A percentile compares a stretch with the other conserved stretches of the same genome.
These are phyloP conservation scores for Lathyrus aphaca DNA, from an alignment of 306 rosid genomes.

Conservation along the genomic window DNA sequence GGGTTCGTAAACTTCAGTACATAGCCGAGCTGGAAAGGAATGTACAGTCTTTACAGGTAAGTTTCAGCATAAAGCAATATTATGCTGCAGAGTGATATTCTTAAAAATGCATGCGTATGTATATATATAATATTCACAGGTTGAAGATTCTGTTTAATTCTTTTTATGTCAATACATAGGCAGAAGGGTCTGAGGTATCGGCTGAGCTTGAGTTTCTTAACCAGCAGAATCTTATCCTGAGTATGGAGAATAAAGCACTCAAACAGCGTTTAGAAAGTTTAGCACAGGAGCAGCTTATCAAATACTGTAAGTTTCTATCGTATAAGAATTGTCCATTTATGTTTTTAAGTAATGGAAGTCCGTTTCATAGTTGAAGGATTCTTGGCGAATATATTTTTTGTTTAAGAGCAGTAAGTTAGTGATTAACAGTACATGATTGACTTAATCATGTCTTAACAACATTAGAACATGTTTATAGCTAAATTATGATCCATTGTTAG, in stretches of 20 bases:
- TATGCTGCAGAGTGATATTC: conserved; percentile 10
- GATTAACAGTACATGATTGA: no score
- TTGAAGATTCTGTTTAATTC: conserved; percentile 37
- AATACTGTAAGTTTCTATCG: conserved; percentile 70
- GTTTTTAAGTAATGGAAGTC: conserved; percentile 15
- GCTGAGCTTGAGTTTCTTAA: conserved; percentile 96
- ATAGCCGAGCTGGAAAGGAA: conserved; percentile 98
- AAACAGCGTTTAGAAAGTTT: conserved; percentile 91
- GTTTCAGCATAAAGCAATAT: conserved; percentile 43
- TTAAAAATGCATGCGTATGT: conserved; percentile 6
- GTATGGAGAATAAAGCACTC: conserved; percentile 98
- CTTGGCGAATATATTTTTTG: no score
- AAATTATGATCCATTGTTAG: no score
- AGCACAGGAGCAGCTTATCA: conserved; percentile 95
- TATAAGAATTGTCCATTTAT: conserved; percentile 18
- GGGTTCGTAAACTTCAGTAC: conserved; percentile 97
- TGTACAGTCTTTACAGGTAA: conserved; percentile 93
- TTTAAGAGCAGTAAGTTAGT: no score
- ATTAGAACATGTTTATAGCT: no score
- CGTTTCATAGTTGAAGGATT: background rate
- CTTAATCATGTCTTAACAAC: no score
- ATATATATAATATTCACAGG: conserved; percentile 6
- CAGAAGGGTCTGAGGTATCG: conserved; percentile 90
- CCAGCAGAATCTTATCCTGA: conserved; percentile 87
- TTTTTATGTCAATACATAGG: conserved; percentile 54